These are phyloP conservation scores for Mycotypha africana DNA, from an alignment of 371 early-diverging fungal genomes.

Conservation along the genomic window DNA sequence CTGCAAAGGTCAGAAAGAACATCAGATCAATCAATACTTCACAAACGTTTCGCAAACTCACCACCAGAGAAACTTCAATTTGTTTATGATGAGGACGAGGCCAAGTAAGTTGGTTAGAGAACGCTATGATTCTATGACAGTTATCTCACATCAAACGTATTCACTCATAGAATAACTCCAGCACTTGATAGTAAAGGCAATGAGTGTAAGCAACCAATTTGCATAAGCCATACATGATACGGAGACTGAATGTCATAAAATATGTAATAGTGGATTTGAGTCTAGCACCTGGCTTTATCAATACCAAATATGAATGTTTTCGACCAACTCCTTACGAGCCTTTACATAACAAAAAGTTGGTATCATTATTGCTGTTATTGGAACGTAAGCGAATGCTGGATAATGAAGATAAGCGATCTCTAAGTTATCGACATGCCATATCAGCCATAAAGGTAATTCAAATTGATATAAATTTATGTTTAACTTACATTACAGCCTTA, in stretches of 20 bases:
- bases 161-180: no score
- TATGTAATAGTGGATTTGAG: slow-evolving; percentile 6
- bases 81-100: no score
- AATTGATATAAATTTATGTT: no score
- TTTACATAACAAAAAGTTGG: slow-evolving; percentile 27
- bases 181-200: no score
- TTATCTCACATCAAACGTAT: background rate
- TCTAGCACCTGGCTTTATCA: slow-evolving; percentile 27
- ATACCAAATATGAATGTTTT: slow-evolving; percentile 38
- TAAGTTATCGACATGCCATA: slow-evolving; percentile 45
- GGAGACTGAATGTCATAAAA: background rate
- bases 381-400: slow-evolving; percentile 33
- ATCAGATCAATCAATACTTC: slow-evolving; percentile 4
- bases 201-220: background rate
- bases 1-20: no score
- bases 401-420: slow-evolving; percentile 30
- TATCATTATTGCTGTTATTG: slow-evolving; percentile 28
- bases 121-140: background rate
- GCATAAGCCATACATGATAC: background rate
- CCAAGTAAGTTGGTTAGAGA: background rate
- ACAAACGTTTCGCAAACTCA: slow-evolving; percentile 2
- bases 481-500: no score
- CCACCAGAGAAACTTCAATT: slow-evolving; percentile 5
- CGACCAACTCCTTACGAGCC: slow-evolving; percentile 41
- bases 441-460: slow-evolving; percentile 38